Evolutionary conservation across 2,329 filamentous ascomycete species (phyloP), one percentile per base, ranked within the genome.

Genomic region (Colletotrichum sp.): DNA sequence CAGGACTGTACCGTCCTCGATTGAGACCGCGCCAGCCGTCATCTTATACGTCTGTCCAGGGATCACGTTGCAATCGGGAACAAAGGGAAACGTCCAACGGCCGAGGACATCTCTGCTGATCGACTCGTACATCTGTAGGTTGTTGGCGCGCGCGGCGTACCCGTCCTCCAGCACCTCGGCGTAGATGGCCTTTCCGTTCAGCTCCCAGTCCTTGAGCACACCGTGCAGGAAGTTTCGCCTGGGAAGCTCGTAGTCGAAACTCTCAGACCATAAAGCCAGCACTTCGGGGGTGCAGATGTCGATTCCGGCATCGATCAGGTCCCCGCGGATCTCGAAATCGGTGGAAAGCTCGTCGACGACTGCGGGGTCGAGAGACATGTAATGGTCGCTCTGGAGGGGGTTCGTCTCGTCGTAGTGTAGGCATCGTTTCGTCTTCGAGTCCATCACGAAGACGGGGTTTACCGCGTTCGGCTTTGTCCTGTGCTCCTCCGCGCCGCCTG

Each of bases 241-340:
- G 2, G 96, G 95, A 9, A 96, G 90, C 83, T 98, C 96, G 84
- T 98, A 99, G 84, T 99, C 96, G 81, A 99, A 99, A 82, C 96
- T 98, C 85, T 99, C 97, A 10, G 96, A 97, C 95, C 97, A 99
- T 73, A 99, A 87, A 9, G 96, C 96, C 59, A 99, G 90, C 10
- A 98, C 96, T 82, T 99, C 97, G 0, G 96, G 96, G 1, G 97
- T 99, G 85, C 96, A 99, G 78, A 99, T 99, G 83, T 99, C 97
- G 81, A 99, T 97, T 68, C 95, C 94, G 80, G 95, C 96, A 84
- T 99, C 97, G 77, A 99, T 94, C 74, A 99, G 87, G 84, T 99
- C 96, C 78, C 94, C 92, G 52, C 96, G 92, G 24, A 98, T 89
- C 80, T 98, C 95, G 67, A 98, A 90, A 82, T 98, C 95, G 60